A percentile compares a stretch with the other conserved stretches of the same genome.
Conservation (phyloP, 1,284 basidiomycete genomes). For the Cryptococcus deneoformans region DNA sequence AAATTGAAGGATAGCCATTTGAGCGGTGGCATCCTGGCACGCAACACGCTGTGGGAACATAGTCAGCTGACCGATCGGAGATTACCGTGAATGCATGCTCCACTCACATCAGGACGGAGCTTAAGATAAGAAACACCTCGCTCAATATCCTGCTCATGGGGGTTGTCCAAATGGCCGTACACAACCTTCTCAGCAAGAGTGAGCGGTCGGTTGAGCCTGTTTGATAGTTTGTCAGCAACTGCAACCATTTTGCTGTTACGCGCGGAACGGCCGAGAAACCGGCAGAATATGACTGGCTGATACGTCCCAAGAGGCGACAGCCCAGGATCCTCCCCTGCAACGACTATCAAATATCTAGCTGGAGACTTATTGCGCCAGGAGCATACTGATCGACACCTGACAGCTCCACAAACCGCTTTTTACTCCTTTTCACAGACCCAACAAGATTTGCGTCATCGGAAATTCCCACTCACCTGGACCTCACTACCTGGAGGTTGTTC, state of each 20-base stretch:
- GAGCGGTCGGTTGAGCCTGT: conserved; percentile 86
- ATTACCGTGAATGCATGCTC: background rate
- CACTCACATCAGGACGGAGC: conserved; percentile 63
- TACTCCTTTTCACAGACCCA: too few species aligned
- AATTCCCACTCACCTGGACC: conserved; percentile 61
- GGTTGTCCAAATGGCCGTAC: conserved; percentile 96
- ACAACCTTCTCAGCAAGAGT: conserved; percentile 98
- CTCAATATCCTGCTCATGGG: conserved; percentile 83
- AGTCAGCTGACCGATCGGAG: conserved; percentile 7
- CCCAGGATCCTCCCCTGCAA: too few species aligned
- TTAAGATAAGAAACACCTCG: conserved; percentile 92
- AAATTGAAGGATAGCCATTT: conserved; percentile 99
- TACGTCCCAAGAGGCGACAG: background rate
- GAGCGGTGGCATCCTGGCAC: conserved; percentile 98
- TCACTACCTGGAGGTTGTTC: conserved; percentile 84
- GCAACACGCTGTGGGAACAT: conserved; percentile 77
- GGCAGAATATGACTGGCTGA: background rate
- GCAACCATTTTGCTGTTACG: background rate
- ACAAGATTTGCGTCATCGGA: background rate
- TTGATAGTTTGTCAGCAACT: conserved; percentile 9
- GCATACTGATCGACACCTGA: too few species aligned
- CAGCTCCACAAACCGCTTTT: too few species aligned
- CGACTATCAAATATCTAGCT: too few species aligned
- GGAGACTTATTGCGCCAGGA: too few species aligned
- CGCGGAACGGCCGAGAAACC: background rate